Evolutionary conservation across 176 grass and related monocot genomes (phyloP).

Genomic region (Ananas comosus): DNA sequence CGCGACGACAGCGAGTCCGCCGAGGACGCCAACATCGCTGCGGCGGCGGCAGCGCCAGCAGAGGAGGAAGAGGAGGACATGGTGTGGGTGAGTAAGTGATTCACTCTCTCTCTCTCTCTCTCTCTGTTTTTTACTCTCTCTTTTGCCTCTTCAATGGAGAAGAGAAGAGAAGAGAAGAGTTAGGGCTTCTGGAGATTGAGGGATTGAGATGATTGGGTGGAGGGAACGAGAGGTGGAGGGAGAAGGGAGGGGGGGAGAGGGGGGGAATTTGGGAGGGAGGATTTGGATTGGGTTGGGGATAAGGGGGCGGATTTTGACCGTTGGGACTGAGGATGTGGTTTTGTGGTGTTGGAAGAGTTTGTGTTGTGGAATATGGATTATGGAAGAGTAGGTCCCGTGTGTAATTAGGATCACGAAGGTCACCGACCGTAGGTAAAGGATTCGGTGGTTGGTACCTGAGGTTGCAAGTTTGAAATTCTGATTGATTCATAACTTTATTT

Average conservation of each 20-base stretch:
- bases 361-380: too few species aligned
- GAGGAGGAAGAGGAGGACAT: constrained; percentile 50
- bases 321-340: constrained; percentile 6
- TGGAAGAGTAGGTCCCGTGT: too few species aligned
- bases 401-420: too few species aligned
- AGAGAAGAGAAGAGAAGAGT: constrained; percentile 13
- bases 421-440: too few species aligned
- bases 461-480: too few species aligned
- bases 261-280: constrained; percentile 12
- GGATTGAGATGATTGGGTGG: neutral
- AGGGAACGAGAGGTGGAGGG: neutral
- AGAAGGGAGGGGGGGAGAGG: constrained; percentile 25
- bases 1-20: constrained; percentile 4
- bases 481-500: too few species aligned
- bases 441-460: too few species aligned
- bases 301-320: constrained; percentile 40
- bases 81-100: constrained; percentile 37
- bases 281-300: constrained; percentile 68
- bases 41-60: constrained; percentile 23
- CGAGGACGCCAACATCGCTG: constrained; percentile 15
- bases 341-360: neutral
- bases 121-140: neutral
- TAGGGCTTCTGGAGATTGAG: constrained; percentile 6
- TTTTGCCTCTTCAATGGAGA: constrained; percentile 5
- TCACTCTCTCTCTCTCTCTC: constrained; percentile 10